Conservation (phyloP, 441 rosid species). For the Erysimum cheiri region DNA sequence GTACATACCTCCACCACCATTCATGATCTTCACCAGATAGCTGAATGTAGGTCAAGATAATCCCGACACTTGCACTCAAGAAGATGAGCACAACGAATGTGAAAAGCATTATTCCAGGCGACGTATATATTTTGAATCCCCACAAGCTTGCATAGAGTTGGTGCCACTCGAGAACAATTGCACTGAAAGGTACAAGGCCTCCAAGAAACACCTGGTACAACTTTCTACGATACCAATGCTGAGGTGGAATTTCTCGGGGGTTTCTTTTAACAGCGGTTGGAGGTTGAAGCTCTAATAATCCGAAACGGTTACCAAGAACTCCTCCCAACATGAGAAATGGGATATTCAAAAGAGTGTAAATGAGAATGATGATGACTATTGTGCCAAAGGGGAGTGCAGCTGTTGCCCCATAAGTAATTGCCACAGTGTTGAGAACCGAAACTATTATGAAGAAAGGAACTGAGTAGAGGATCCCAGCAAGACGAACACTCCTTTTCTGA, state of each 20-base stretch:
- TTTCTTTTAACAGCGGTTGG: slow-evolving; percentile 62
- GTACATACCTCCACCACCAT: slow-evolving; percentile 97
- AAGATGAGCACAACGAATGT: slow-evolving; percentile 62
- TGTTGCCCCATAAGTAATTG: slow-evolving; percentile 72
- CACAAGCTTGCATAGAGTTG: slow-evolving; percentile 73
- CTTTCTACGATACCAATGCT: slow-evolving; percentile 68
- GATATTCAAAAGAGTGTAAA: slow-evolving; percentile 51
- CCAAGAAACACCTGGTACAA: slow-evolving; percentile 72
- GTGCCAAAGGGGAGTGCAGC: slow-evolving; percentile 87
- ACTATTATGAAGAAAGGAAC: slow-evolving; percentile 60
- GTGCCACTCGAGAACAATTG: slow-evolving; percentile 67
- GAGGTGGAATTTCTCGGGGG: slow-evolving; percentile 65
- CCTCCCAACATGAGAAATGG: slow-evolving; percentile 85
- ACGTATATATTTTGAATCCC: slow-evolving; percentile 76
- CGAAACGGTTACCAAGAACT: slow-evolving; percentile 58
- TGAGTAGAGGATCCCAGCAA: slow-evolving; percentile 62
- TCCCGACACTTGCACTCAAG: slow-evolving; percentile 61
- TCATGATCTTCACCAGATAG: slow-evolving; percentile 81
- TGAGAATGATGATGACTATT: slow-evolving; percentile 60
- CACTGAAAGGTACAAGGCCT: slow-evolving; percentile 76
- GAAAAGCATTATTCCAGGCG: slow-evolving; percentile 63
- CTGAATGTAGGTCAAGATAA: slow-evolving; percentile 80
- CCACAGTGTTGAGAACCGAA: slow-evolving; percentile 65
- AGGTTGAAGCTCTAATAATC: slow-evolving; percentile 63
- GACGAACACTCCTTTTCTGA: slow-evolving; percentile 72